These are phyloP conservation scores for Dactylellina sp. DNA, from an alignment of 2,329 filamentous ascomycete genomes.

Conservation along the genomic window DNA sequence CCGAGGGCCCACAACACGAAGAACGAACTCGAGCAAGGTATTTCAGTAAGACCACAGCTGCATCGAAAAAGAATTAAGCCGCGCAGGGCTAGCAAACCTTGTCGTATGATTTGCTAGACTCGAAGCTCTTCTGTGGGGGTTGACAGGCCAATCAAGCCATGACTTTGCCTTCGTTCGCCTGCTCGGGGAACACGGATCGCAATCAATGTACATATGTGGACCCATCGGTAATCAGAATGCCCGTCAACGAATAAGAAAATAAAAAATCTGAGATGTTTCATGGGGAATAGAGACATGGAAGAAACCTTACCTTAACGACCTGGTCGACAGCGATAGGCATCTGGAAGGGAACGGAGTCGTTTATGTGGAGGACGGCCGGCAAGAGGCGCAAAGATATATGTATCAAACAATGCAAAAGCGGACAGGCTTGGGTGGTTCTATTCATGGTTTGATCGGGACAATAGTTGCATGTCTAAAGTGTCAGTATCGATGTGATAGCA, in stretches of 20 bases:
- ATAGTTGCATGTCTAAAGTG: constrained; percentile 2
- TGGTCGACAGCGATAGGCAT: constrained; percentile 13
- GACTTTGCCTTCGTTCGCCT: constrained; percentile 37
- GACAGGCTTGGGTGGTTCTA: background rate
- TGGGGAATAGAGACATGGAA: constrained; percentile 29
- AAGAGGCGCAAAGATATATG: constrained; percentile 43
- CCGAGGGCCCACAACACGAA: too few species aligned
- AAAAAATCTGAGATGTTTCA: constrained; percentile 49
- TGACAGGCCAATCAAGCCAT: constrained; percentile 53
- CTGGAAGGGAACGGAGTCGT: constrained; percentile 10
- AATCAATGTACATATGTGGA: constrained; percentile 49
- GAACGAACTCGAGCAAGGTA: too few species aligned
- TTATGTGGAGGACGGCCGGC: constrained; percentile 15
- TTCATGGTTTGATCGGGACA: constrained; percentile 1
- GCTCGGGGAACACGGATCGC: constrained; percentile 55
- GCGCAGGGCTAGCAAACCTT: constrained; percentile 26
- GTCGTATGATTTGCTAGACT: constrained; percentile 54
- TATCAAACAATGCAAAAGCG: background rate
- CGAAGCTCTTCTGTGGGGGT: constrained; percentile 40
- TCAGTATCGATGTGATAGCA: background rate
- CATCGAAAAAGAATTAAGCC: constrained; percentile 38
- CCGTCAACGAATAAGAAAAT: constrained; percentile 53
- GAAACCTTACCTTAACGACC: constrained; percentile 56
- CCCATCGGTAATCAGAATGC: constrained; percentile 50
- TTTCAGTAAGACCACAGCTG: too few species aligned